phyloP scores from a whole-genome alignment of 202 grass and related monocot genomes.

The Brachypodium distachyon region DNA sequence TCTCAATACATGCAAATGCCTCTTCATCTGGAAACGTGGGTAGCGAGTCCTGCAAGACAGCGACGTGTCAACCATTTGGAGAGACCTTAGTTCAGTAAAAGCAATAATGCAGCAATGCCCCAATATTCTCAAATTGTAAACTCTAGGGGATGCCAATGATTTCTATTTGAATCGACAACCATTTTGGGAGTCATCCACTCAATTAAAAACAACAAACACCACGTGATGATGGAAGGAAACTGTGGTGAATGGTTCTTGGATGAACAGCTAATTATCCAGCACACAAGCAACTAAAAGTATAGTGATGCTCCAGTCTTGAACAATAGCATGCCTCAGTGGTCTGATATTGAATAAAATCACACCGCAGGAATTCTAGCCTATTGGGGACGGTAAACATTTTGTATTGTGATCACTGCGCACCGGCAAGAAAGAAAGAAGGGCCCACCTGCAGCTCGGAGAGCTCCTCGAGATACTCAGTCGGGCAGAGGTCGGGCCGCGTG shows the following conservation, averaged over 20 bases:
- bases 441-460: conserved; percentile 80
- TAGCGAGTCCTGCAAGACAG: conserved; percentile 70
- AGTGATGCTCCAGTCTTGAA: not conserved
- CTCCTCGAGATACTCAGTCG: conserved; percentile 85
- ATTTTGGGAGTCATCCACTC: not conserved
- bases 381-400: not conserved
- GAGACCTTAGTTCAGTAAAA: not conserved
- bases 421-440: not conserved
- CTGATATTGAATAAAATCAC: not conserved
- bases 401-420: not conserved
- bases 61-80: conserved; percentile 2
- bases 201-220: not conserved
- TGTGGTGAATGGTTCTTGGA: not conserved
- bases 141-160: not conserved
- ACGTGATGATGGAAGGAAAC: not conserved
- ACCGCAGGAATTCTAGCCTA: not conserved
- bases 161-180: not conserved
- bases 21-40: conserved; percentile 90
- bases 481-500: conserved; percentile 84
- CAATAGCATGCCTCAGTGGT: not conserved
- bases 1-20: conserved; percentile 86
- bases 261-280: not conserved
- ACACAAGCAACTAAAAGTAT: not conserved
- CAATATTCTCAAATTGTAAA: not conserved
- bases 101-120: not conserved